Percentiles rank a stretch among this genome's conserved stretches.
Evolutionary conservation across 169 alveolate genomes (phyloP).

Genomic region (Eimeria zaria): DNA sequence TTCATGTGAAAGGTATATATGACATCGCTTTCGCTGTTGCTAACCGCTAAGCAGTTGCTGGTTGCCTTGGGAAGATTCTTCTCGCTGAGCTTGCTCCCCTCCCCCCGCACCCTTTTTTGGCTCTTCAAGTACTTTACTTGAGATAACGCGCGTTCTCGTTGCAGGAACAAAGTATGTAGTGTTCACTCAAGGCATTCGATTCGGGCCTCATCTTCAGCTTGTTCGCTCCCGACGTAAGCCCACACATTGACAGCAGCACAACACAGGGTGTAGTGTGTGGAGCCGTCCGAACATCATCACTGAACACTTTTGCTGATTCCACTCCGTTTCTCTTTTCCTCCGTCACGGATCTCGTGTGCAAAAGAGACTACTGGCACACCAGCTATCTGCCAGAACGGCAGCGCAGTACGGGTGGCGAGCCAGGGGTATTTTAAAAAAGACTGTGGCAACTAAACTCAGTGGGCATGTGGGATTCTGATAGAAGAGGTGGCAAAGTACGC

Average conservation of each 20-base stretch:
- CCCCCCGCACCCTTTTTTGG: neutral
- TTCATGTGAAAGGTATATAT: constrained; percentile 36
- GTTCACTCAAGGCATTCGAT: constrained; percentile 21
- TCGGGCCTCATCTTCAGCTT: constrained; percentile 39
- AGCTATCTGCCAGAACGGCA: neutral
- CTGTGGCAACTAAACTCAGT: neutral
- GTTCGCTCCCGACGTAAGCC: constrained; percentile 68
- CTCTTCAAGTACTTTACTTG: neutral
- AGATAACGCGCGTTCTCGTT: neutral
- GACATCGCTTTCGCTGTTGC: neutral
- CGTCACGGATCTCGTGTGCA: neutral
- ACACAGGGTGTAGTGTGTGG: neutral
- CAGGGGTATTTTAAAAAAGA: neutral
- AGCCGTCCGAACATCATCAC: neutral
- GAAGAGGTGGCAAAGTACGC: neutral
- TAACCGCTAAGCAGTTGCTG: neutral
- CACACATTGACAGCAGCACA: neutral
- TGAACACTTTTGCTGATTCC: neutral
- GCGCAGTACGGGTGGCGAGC: neutral
- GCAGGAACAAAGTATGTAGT: constrained; percentile 54
- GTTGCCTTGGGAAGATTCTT: neutral
- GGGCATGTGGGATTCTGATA: neutral
- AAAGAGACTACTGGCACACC: neutral
- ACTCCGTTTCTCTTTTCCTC: neutral
- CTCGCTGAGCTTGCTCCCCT: neutral